Base-by-base conservation (phyloP, 768 basidiomycete genomes). In the Zangia roseola region DNA sequence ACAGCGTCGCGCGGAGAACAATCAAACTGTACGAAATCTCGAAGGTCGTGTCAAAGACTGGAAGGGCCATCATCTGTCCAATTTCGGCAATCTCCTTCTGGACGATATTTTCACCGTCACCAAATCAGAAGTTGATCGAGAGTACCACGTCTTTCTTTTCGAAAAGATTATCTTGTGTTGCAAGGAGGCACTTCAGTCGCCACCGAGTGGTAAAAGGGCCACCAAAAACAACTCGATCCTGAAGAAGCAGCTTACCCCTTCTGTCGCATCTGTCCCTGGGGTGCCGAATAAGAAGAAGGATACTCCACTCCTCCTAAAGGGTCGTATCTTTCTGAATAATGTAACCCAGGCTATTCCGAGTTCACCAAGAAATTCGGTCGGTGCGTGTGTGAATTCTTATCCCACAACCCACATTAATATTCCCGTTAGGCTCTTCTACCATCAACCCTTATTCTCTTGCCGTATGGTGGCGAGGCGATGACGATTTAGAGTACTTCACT, bases 111-210 rank as follows among this genome's bases (percentile, higher is more conserved):
- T 98, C 69, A 83, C 86, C 49, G 97, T 98, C 49, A 95, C 89
- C 59, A 99, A 98, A 71, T 89, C 87, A 41, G 94, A 94, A 50
- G 89, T 94, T 60, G 94, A 97, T 67, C 82, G 97, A 58, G 97
- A 99, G 69, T 98, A 98, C 61, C 93, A 95, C 58, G 94, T 99
- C 49, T 99, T 97, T 78, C 76, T 99, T 30, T 99, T 99, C 57
- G 94, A 98, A 73, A 93, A 93, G 74, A 99, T 99, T 69, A 93
- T 99, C 56, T 80, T 98, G 19, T 99, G 97, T 71, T 98, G 97
- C 77, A 98, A 98, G 68, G 97, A 98, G 67, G 86, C 88, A 6
- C 63, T 77, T 14, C 75, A 76, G 6, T 76, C 77, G 6, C 74
- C 79, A 10, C 74, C 77, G 30, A 82, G 78, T 53, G 76, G 79